phyloP scores from a whole-genome alignment of 345 rosid species.

The Melaleuca alternifolia region DNA sequence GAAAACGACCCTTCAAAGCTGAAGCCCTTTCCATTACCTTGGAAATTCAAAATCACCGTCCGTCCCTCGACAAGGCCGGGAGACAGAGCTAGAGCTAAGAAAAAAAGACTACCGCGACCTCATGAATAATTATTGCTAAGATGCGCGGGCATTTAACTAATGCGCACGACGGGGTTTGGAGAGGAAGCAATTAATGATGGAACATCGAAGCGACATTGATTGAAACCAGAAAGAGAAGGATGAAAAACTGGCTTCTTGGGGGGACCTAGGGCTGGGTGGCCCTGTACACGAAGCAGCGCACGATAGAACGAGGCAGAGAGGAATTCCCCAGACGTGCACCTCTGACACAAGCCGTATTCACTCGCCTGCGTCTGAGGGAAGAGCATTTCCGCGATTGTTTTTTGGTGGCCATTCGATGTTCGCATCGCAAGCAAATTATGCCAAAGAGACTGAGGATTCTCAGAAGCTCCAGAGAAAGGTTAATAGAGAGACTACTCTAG shows the following conservation, averaged over 20 bases:
- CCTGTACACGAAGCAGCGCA: slow-evolving; percentile 16
- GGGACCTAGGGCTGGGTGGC: too few species aligned
- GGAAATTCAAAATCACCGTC: background rate
- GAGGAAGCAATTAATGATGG: background rate
- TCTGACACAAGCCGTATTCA: slow-evolving; percentile 24
- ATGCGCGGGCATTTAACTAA: background rate
- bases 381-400: background rate
- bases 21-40: background rate
- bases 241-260: background rate
- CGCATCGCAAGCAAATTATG: background rate
- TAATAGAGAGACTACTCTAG: background rate
- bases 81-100: background rate
- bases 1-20: background rate
- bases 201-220: background rate
- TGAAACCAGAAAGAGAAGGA: background rate
- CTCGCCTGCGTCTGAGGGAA: background rate
- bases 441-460: background rate
- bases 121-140: background rate
- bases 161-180: background rate
- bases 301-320: slow-evolving; percentile 6
- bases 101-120: background rate
- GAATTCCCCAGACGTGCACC: slow-evolving; percentile 21
- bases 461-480: background rate
- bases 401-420: background rate
- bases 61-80: background rate